phyloP scores from a whole-genome alignment of 2,329 filamentous ascomycete genomes.

The Cephalotrichum gorgonifer region DNA sequence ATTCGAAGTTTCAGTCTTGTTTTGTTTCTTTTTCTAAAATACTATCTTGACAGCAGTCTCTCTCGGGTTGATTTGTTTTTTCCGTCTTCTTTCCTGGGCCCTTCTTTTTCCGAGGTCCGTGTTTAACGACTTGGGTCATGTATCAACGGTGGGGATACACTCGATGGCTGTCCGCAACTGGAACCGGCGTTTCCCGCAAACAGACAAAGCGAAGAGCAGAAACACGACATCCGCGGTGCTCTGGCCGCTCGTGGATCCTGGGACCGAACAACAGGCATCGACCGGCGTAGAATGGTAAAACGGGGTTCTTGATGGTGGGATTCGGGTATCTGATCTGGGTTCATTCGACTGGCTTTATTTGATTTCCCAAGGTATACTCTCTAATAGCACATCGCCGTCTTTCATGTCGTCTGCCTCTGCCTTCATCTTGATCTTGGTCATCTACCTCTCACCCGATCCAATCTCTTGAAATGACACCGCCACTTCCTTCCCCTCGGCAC shows the following conservation, averaged over 20 bases:
- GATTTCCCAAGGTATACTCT: not conserved
- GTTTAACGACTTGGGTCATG: not conserved
- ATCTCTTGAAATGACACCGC: not conserved
- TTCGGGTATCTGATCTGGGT: not conserved
- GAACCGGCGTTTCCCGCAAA: not conserved
- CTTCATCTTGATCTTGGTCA: not conserved
- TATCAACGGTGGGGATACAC: not conserved
- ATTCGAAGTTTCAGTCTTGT: not conserved
- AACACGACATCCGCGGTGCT: not conserved
- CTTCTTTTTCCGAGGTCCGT: not conserved
- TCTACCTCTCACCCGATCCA: not conserved
- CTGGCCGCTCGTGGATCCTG: not conserved
- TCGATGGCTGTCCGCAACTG: not conserved
- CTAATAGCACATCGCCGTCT: not conserved
- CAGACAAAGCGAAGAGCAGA: not conserved
- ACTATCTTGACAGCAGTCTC: not conserved
- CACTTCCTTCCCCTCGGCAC: not conserved
- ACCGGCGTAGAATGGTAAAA: constrained; percentile 2
- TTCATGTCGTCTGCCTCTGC: not conserved
- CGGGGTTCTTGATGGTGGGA: not conserved
- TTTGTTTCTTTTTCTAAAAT: not conserved
- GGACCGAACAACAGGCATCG: not conserved
- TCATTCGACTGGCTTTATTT: constrained; percentile 2
- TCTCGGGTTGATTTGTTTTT: not conserved
- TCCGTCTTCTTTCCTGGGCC: not conserved